A percentile compares a stretch with the other conserved stretches of the same genome.
These are phyloP conservation scores for Byssochlamys sp. DNA, from an alignment of 2,329 filamentous ascomycete species.

Conservation along the genomic window DNA sequence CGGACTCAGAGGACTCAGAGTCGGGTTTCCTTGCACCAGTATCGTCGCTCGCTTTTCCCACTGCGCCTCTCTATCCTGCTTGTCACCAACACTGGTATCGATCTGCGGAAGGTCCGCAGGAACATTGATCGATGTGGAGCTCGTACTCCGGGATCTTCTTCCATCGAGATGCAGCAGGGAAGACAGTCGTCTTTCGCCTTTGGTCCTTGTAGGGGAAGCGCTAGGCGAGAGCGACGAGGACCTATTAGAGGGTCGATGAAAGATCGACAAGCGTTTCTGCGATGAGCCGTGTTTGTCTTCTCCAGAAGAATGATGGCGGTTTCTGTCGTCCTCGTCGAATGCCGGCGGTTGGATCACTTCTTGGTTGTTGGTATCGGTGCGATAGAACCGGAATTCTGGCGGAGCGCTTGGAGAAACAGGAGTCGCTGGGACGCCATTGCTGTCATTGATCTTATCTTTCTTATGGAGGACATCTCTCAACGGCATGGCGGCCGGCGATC, in stretches of 20 bases:
- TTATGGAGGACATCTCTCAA: conserved; percentile 54
- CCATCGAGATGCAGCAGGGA: conserved; percentile 26
- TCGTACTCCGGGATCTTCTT: conserved; percentile 25
- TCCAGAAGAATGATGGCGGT: background rate
- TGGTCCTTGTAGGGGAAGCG: conserved; percentile 16
- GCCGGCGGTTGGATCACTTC: conserved; percentile 66
- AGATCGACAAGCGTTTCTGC: conserved; percentile 23
- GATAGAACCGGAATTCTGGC: conserved; percentile 72
- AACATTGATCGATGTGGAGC: conserved; percentile 53
- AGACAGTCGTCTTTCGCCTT: conserved; percentile 24
- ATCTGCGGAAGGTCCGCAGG: conserved; percentile 74
- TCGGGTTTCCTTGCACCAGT: conserved; percentile 54
- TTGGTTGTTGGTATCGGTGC: conserved; percentile 70
- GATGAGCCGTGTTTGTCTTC: conserved; percentile 16
- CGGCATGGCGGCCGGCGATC: conserved; percentile 38
- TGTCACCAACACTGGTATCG: conserved; percentile 38
- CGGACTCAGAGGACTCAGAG: conserved; percentile 36
- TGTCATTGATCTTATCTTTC: conserved; percentile 45
- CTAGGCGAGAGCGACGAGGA: conserved; percentile 16
- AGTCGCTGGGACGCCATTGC: conserved; percentile 28
- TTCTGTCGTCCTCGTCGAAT: conserved; percentile 35
- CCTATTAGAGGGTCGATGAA: conserved; percentile 20
- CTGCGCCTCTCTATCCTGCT: conserved; percentile 55
- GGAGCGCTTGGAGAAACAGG: conserved; percentile 15
- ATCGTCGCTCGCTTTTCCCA: conserved; percentile 95